A percentile compares a stretch with the other conserved stretches of the same genome.
Evolutionary conservation across 179 eudicot genomes (phyloP).

Genomic region (Actinidia polygama): DNA sequence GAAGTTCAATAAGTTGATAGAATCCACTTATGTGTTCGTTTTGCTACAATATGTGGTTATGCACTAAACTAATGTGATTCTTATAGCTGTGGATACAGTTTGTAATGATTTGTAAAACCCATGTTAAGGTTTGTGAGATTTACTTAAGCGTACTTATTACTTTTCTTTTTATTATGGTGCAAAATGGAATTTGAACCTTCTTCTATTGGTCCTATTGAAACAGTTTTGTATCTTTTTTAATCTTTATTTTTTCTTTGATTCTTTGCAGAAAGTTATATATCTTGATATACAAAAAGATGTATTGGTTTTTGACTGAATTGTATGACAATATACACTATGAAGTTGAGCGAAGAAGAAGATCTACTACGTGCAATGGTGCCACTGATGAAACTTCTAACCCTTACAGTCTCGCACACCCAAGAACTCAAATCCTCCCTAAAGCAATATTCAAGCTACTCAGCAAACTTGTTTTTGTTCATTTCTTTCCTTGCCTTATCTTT

Average conservation of each 20-base stretch:
- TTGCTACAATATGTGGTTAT: not conserved
- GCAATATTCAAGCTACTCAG: conserved; percentile 82
- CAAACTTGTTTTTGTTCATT: conserved; percentile 89
- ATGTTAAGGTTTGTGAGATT: not conserved
- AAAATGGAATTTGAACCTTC: not conserved
- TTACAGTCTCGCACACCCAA: conserved; percentile 71
- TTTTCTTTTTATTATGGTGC: not conserved
- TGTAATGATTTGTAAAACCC: not conserved
- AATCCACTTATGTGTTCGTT: not conserved
- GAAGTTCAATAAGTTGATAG: no score
- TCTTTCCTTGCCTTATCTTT: conserved; percentile 78
- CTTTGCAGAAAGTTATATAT: not conserved
- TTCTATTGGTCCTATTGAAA: not conserved
- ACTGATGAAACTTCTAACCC: conserved; percentile 59
- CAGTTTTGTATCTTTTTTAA: not conserved
- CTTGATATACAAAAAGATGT: not conserved
- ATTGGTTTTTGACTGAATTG: not conserved
- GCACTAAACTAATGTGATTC: not conserved
- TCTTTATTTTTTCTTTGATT: not conserved
- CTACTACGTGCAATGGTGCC: conserved; percentile 65
- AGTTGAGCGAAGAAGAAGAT: conserved; percentile 27
- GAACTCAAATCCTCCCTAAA: conserved; percentile 68
- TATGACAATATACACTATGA: conserved; percentile 1
- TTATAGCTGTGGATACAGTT: not conserved
- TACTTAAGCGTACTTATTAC: not conserved